These are phyloP conservation scores for Ampelomyces quisqualis DNA, from an alignment of 2,329 filamentous ascomycete genomes.

Conservation along the genomic window DNA sequence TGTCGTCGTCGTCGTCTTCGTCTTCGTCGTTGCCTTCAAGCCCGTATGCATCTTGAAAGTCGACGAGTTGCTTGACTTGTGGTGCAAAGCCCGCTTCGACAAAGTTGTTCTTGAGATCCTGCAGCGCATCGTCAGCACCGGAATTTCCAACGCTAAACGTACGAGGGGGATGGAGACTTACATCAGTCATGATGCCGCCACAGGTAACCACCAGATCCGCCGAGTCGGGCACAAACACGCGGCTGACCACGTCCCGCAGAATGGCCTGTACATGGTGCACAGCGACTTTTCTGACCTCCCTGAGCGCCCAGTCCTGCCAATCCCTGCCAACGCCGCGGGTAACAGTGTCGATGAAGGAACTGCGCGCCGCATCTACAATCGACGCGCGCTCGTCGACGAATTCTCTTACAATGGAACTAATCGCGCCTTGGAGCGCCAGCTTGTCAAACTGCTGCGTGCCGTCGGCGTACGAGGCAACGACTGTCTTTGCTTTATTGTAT, in stretches of 20 bases:
- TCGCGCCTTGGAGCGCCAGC: slow-evolving; percentile 82
- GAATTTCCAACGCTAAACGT: slow-evolving; percentile 1
- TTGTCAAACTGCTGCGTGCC: slow-evolving; percentile 73
- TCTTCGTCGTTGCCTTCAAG: slow-evolving; percentile 64
- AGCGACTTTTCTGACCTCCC: slow-evolving; percentile 72
- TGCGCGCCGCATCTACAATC: slow-evolving; percentile 76
- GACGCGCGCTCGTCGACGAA: slow-evolving; percentile 89
- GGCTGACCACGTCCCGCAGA: slow-evolving; percentile 73
- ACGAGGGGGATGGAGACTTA: slow-evolving; percentile 50
- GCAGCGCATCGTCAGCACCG: slow-evolving; percentile 10
- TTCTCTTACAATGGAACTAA: slow-evolving; percentile 81
- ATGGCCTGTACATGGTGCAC: slow-evolving; percentile 74
- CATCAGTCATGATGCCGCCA: slow-evolving; percentile 79
- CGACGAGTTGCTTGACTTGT: slow-evolving; percentile 68
- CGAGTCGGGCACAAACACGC: slow-evolving; percentile 75
- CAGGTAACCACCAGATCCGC: slow-evolving; percentile 89
- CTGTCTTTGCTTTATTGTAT: slow-evolving; percentile 71
- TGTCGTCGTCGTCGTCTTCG: slow-evolving; percentile 61
- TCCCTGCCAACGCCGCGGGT: slow-evolving; percentile 73
- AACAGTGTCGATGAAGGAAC: slow-evolving; percentile 80
- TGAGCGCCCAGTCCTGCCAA: slow-evolving; percentile 75
- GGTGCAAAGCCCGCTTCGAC: slow-evolving; percentile 75
- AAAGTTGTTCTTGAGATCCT: slow-evolving; percentile 77
- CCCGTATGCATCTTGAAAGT: slow-evolving; percentile 90
- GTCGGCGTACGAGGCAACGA: slow-evolving; percentile 72